Base-by-base conservation (phyloP, 129 eudicot genomes). In the Smallanthus sonchifolius region DNA sequence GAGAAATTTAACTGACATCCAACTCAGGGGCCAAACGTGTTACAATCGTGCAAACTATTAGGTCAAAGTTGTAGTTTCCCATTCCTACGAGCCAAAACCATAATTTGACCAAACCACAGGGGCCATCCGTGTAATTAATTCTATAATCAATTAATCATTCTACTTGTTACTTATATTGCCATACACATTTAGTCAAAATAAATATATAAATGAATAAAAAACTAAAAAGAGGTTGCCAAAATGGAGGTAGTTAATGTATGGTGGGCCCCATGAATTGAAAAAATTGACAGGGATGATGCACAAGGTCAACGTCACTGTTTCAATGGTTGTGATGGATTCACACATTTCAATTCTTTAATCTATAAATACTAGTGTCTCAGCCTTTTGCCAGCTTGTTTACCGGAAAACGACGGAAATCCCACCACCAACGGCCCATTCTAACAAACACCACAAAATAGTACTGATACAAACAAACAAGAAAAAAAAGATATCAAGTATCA, bases 261-360 rank as follows among this genome's bases (percentile, higher is more conserved):
- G 79, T 76, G 69, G 74, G 74, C 4, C 68, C 74, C 59, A 0
- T 16, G 10, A 4, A 43, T 54, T 2, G 80, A 66, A 54, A 75
- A 24, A 54, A 4, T 4, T 40, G 38, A 43, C 24, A 37, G 35
- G 73, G 74, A 30, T 54, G 3, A 24, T 40, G 3, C 54, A 55
- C 3, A 55, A 76, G 37, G 80, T 76, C 74, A 76, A 76, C 80
- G 67, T 76, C 67, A 40, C 60, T 67, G 59, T 75, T 42, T 76
- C 45, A 67, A 76, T 64, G 80, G 74, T 30, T 66, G 57, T 43
- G 60, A 32, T 76, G 60, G 43, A 2, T 36, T 64, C 51, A 65
- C 65, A 65, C 73, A 15, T 54, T 52, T 56, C 20, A 16, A 52
- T 30, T 47, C 14, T 30, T 68, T 68, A 11, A 10, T 42, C 40